Conservation (phyloP, 148 eudicot species). For the Vaccinium darrowii region DNA sequence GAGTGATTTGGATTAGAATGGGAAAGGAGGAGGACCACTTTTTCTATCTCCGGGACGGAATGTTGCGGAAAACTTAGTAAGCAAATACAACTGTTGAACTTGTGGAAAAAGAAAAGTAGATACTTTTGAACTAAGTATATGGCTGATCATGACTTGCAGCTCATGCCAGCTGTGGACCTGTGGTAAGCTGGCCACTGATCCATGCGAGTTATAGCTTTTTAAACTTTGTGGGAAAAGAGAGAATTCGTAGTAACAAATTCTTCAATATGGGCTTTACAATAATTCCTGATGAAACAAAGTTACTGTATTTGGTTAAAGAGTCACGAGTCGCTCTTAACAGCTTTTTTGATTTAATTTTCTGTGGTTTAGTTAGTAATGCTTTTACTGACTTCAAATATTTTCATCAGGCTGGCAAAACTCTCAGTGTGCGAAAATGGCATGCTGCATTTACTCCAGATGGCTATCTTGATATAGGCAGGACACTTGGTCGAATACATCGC, state of each 20-base stretch:
- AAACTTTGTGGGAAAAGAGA: not conserved
- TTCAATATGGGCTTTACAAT: conserved; percentile 1
- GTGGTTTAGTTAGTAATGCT: not conserved
- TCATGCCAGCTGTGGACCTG: conserved; percentile 5
- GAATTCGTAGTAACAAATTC: not conserved
- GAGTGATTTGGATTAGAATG: conserved; percentile 2
- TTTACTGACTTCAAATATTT: not conserved
- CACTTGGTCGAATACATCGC: conserved; percentile 76
- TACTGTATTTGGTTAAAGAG: not conserved
- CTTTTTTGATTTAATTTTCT: conserved; percentile 1
- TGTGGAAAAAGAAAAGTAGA: not conserved
- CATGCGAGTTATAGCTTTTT: not conserved
- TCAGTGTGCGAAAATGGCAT: conserved; percentile 87
- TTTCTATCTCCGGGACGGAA: not conserved
- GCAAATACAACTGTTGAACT: not conserved
- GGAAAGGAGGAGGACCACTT: not conserved
- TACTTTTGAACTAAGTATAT: not conserved
- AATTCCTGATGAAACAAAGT: not conserved
- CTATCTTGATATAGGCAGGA: conserved; percentile 83
- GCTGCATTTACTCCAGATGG: conserved; percentile 88
- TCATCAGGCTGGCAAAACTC: conserved; percentile 78
- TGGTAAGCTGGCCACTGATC: conserved; percentile 7
- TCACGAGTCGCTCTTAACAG: not conserved
- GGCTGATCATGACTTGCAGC: not conserved
- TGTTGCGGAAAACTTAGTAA: not conserved